Conservation (phyloP, 192 early-diverging fungal genomes). For the Geosiphon pyriformis region DNA sequence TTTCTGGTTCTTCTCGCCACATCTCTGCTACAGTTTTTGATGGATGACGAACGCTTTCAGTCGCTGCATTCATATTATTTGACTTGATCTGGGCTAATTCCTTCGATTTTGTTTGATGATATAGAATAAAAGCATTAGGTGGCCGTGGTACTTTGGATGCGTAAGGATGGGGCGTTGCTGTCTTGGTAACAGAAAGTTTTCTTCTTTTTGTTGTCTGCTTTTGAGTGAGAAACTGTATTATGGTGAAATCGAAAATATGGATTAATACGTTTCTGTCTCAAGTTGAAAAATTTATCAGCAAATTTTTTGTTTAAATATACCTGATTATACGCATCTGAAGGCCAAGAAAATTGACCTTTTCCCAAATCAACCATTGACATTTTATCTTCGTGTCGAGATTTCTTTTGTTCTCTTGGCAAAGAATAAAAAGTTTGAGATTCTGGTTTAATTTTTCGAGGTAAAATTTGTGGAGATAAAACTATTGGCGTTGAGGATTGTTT, state of each 20-base stretch:
- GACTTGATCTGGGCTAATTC: conserved; percentile 13
- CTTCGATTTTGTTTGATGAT: conserved; percentile 21
- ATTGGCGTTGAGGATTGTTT: too few species aligned
- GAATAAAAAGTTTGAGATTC: too few species aligned
- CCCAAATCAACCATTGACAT: too few species aligned
- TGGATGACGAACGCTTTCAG: conserved; percentile 15
- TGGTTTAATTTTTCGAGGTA: too few species aligned
- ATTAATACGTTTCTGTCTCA: background rate
- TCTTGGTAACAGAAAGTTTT: background rate
- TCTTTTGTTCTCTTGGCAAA: too few species aligned
- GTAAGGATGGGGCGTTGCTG: conserved; percentile 10
- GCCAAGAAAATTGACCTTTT: conserved; percentile 20
- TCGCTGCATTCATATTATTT: background rate
- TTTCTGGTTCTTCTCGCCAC: conserved; percentile 20
- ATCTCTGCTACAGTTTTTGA: conserved; percentile 22
- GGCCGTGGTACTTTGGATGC: conserved; percentile 14
- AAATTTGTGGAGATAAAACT: too few species aligned
- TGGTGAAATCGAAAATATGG: background rate
- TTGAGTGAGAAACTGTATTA: background rate
- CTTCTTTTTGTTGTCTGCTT: conserved; percentile 8
- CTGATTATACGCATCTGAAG: conserved; percentile 5
- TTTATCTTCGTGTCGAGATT: too few species aligned
- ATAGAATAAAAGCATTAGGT: conserved; percentile 21
- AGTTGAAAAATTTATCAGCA: too few species aligned
- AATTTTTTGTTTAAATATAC: background rate